Base-by-base conservation (phyloP, 2,329 filamentous ascomycete species). In the Colletotrichum falcatum region DNA sequence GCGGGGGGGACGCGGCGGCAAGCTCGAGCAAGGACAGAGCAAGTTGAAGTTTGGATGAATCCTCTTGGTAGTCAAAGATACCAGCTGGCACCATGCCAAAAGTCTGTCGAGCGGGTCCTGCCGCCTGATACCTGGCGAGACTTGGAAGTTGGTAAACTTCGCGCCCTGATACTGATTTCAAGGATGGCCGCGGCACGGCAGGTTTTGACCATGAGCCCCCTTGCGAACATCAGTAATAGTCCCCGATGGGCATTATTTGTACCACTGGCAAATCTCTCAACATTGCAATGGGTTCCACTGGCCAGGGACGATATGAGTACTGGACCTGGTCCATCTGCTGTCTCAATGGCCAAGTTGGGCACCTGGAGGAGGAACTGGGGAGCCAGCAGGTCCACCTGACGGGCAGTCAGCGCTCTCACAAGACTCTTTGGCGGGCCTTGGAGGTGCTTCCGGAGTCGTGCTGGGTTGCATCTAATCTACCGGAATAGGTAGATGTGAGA, bases 1-100 rank as follows among this genome's bases (percentile, higher is more conserved):
- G 76, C 83, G 84, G 51, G 76, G 62, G 9, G 66, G 66, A 35
- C 72, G 73, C 28, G 66, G 78, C 61, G 76, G 77, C 65, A 83
- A 81, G 75, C 76, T 80, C 12, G 89, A 90, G 77, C 87, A 86
- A 71, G 89, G 88, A 18, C 89, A 91, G 76, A 89, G 85, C 73
- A 89, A 83, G 77, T 81, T 91, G 78, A 86, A 83, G 51, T 91
- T 91, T 83, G 86, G 87, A 70, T 89, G 80, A 87, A 44, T 37
- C 23, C 62, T 64, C 18, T 14, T 48, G 26, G 18, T 53, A 35
- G 26, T 42, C 58, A 16, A 42, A 18, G 23, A 35, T 51, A 51
- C 37, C 49, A 23, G 28, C n/a, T n/a, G n/a, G n/a, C 51, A 56
- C 39, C 46, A 65, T 48, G 48, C n/a, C 30, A 53, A 71, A 58